Conservation (phyloP, 257 asterid species). For the Nicotiana attenuata region DNA sequence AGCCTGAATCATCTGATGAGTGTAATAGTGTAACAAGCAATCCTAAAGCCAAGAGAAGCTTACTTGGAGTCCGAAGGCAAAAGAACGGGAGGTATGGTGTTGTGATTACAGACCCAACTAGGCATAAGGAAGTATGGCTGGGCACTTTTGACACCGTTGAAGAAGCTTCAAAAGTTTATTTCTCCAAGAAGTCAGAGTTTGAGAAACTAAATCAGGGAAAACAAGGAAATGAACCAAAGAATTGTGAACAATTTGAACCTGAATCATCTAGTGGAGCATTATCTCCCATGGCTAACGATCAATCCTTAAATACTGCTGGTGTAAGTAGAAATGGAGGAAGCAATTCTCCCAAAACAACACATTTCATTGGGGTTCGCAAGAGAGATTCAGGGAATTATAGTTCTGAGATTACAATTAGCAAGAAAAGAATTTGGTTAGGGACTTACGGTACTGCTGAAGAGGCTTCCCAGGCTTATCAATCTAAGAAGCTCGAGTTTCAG, state of each 20-base stretch:
- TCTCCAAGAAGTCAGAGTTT: slow-evolving; percentile 3
- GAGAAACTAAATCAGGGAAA: not conserved
- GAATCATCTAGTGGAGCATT: not conserved
- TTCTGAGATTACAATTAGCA: not conserved
- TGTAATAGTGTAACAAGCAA: not conserved
- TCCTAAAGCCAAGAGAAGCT: not conserved
- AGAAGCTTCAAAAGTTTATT: slow-evolving; percentile 1
- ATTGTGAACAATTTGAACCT: not conserved
- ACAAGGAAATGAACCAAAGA: not conserved
- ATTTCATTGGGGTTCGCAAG: not conserved
- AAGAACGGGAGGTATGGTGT: slow-evolving; percentile 4
- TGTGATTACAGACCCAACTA: not conserved
- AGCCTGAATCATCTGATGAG: not conserved
- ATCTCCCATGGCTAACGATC: not conserved
- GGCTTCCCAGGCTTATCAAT: not conserved
- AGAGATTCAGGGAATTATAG: not conserved
- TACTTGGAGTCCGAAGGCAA: not conserved
- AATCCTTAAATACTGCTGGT: not conserved
- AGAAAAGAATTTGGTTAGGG: not conserved
- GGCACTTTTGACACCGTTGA: not conserved
- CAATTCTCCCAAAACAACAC: not conserved
- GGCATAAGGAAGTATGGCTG: not conserved
- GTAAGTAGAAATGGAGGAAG: not conserved
- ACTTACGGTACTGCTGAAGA: not conserved
- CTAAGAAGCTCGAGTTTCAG: not conserved